Percentiles rank a stretch among this genome's conserved stretches.
phyloP scores from a whole-genome alignment of 2,329 filamentous ascomycete genomes.

The Ophiosphaerella herpotricha region DNA sequence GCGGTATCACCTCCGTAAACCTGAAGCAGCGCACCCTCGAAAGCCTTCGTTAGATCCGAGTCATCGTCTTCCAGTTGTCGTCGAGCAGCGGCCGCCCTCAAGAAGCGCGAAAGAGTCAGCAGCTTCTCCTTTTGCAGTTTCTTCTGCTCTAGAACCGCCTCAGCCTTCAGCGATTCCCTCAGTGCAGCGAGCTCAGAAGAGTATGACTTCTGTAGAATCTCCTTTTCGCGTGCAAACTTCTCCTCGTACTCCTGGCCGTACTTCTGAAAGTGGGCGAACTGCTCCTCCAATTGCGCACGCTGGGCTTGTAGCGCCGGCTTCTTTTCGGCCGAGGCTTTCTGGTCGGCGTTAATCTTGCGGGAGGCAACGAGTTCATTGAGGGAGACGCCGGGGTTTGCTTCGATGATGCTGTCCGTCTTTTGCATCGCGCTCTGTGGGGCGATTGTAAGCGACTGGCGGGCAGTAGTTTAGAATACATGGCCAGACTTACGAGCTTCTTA shows the following conservation, averaged over 20 bases:
- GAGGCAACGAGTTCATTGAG: conserved; percentile 73
- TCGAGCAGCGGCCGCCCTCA: conserved; percentile 75
- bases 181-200: conserved; percentile 62
- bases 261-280: conserved; percentile 75
- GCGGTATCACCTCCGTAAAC: conserved; percentile 79
- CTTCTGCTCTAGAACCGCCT: conserved; percentile 55
- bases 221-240: conserved; percentile 63
- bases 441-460: conserved; percentile 22
- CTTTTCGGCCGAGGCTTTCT: conserved; percentile 77
- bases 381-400: conserved; percentile 70
- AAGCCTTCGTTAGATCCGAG: conserved; percentile 76
- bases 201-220: conserved; percentile 59
- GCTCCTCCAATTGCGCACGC: conserved; percentile 72
- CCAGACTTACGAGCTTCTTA: conserved; percentile 83
- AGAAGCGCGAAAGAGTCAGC: conserved; percentile 75
- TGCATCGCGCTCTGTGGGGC: conserved; percentile 65
- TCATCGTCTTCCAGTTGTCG: conserved; percentile 73
- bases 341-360: conserved; percentile 79
- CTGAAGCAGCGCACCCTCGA: conserved; percentile 77
- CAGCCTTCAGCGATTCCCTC: conserved; percentile 59
- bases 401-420: conserved; percentile 72
- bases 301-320: conserved; percentile 73
- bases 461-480: conserved; percentile 2
- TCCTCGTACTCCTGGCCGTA: conserved; percentile 72
- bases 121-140: conserved; percentile 64